Evolutionary conservation across 2,329 filamentous ascomycete genomes (phyloP).

Genomic region (Fusarium nygamai): DNA sequence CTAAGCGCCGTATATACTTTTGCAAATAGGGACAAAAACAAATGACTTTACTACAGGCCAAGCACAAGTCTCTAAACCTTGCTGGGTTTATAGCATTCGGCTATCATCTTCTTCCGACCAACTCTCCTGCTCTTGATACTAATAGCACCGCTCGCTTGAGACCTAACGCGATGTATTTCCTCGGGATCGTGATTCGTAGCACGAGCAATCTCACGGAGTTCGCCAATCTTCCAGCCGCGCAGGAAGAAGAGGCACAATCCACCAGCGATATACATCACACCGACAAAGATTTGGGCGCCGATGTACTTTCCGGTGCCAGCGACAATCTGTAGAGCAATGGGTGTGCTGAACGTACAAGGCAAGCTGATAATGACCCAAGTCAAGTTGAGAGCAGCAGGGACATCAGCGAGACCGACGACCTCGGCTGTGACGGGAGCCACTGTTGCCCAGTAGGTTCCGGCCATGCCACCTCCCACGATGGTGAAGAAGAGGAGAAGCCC

Average conservation of each 20-base stretch:
- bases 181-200: constrained; percentile 44
- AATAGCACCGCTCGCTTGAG: constrained; percentile 45
- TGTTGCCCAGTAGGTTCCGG: constrained; percentile 77
- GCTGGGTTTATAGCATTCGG: constrained; percentile 44
- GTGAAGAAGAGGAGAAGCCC: constrained; percentile 77
- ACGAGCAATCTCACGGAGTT: constrained; percentile 47
- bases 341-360: constrained; percentile 75
- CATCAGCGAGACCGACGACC: constrained; percentile 74
- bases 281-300: constrained; percentile 67
- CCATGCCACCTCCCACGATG: constrained; percentile 74
- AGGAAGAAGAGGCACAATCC: constrained; percentile 46
- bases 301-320: constrained; percentile 59
- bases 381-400: constrained; percentile 75
- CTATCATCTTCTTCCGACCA: constrained; percentile 47
- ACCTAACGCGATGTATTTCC: constrained; percentile 45
- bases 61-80: constrained; percentile 37
- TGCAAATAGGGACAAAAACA: not conserved
- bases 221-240: constrained; percentile 53
- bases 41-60: not conserved
- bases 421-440: constrained; percentile 77
- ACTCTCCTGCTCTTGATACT: constrained; percentile 43
- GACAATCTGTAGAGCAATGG: constrained; percentile 68
- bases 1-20: not conserved
- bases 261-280: constrained; percentile 67
- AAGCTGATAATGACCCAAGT: constrained; percentile 77